phyloP scores from a whole-genome alignment of 225 moss, liverwort and hornwort genomes.

The Physcomitrellopsis africana region DNA sequence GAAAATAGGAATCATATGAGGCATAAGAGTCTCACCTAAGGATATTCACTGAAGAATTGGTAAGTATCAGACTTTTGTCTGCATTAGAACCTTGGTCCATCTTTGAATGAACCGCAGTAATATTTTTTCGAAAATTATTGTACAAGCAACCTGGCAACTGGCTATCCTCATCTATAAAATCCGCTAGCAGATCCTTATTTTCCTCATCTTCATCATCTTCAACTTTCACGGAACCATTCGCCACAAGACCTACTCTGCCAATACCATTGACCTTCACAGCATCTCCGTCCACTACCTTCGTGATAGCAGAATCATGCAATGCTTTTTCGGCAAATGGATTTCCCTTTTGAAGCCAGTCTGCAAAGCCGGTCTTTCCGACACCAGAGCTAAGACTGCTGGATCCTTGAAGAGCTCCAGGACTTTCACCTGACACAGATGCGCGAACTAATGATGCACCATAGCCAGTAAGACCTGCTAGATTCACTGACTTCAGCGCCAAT shows the following conservation, averaged over 20 bases:
- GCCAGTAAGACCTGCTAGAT: slow-evolving; percentile 78
- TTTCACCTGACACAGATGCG: slow-evolving; percentile 46
- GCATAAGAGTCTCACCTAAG: slow-evolving; percentile 66
- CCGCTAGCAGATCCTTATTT: slow-evolving; percentile 93
- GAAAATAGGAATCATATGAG: slow-evolving; percentile 3
- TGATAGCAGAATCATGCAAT: slow-evolving; percentile 32
- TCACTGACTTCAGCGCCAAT: slow-evolving; percentile 66
- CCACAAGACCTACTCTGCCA: slow-evolving; percentile 47
- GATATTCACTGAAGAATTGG: slow-evolving; percentile 92
- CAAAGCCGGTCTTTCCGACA: slow-evolving; percentile 65
- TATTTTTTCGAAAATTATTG: slow-evolving; percentile 57
- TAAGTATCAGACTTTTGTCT: slow-evolving; percentile 68
- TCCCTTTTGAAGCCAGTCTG: slow-evolving; percentile 76
- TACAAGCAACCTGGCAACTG: slow-evolving; percentile 89
- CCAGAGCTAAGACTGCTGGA: slow-evolving; percentile 39
- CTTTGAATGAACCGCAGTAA: slow-evolving; percentile 43
- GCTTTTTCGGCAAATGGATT: slow-evolving; percentile 83
- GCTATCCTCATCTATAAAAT: slow-evolving; percentile 99
- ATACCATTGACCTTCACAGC: slow-evolving; percentile 50
- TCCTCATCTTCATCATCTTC: slow-evolving; percentile 76
- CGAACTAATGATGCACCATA: slow-evolving; percentile 72
- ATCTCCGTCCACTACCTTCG: slow-evolving; percentile 38
- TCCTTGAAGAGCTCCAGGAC: slow-evolving; percentile 32
- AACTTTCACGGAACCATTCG: slow-evolving; percentile 44
- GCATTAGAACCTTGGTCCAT: slow-evolving; percentile 50